Percentiles rank a stretch among this genome's conserved stretches.
These are phyloP conservation scores for Strigomonas oncopelti DNA, from an alignment of 208 protist genomes.

Conservation along the genomic window DNA sequence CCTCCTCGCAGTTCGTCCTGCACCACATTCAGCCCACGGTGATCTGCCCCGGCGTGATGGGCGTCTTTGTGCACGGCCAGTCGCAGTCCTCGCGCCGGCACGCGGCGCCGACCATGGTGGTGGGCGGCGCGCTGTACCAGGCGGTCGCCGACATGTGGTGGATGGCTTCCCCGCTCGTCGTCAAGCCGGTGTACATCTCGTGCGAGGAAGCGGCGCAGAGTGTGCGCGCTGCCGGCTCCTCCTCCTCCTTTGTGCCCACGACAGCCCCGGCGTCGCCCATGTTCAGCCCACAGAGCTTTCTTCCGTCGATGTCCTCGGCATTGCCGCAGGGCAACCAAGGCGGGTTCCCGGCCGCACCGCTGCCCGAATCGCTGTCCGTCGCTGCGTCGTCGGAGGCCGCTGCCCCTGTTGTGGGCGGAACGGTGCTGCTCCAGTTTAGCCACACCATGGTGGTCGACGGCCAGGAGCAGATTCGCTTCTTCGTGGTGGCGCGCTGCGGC, in stretches of 20 bases:
- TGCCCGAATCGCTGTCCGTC: too few species aligned
- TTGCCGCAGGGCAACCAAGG: too few species aligned
- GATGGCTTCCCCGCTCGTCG: slow-evolving; percentile 67
- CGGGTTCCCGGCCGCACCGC: too few species aligned
- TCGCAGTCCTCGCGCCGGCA: slow-evolving; percentile 19
- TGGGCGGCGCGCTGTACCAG: slow-evolving; percentile 34
- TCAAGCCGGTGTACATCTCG: slow-evolving; percentile 59
- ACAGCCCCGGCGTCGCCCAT: too few species aligned
- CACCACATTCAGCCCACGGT: slow-evolving; percentile 44
- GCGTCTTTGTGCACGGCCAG: slow-evolving; percentile 63
- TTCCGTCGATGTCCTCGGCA: too few species aligned
- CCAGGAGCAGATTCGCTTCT: slow-evolving; percentile 6
- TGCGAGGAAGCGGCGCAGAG: not conserved
- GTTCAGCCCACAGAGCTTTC: too few species aligned
- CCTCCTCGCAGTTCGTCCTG: slow-evolving; percentile 48
- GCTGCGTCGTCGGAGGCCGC: too few species aligned
- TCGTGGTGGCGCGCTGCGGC: slow-evolving; percentile 23
- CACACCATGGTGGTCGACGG: not conserved
- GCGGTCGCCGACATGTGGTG: slow-evolving; percentile 65
- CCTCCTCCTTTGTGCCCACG: too few species aligned
- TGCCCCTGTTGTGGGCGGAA: not conserved
- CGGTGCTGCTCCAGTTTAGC: slow-evolving; percentile 6
- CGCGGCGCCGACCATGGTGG: slow-evolving; percentile 19
- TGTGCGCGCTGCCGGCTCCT: too few species aligned
- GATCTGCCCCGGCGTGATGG: slow-evolving; percentile 43